A percentile compares a stretch with the other conserved stretches of the same genome.
These are phyloP conservation scores for Lachancea cidri DNA, from an alignment of 805 yeast genomes.

Conservation along the genomic window DNA sequence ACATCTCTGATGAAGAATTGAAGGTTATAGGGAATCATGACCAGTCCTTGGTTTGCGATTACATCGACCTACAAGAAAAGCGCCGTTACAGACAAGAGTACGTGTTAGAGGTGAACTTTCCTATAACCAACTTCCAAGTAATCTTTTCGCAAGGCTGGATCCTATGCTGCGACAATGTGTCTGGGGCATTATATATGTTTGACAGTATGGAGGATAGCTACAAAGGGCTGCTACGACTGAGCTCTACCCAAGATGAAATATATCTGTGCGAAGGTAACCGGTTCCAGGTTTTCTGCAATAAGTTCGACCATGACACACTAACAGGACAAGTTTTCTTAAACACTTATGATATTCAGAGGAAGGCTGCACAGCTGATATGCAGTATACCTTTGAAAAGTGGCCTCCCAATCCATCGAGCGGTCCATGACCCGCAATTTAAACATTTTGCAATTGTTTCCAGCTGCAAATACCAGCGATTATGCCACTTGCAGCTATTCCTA, in stretches of 20 bases:
- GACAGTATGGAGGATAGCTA: conserved; percentile 12
- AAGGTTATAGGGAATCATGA: background rate
- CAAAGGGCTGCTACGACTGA: conserved; percentile 10
- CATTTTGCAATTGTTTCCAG: conserved; percentile 4
- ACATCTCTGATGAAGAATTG: background rate
- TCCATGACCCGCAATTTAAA: background rate
- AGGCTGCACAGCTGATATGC: background rate
- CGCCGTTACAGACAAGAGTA: conserved; percentile 6
- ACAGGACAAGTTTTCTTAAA: conserved; percentile 2
- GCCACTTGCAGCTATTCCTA: conserved; percentile 1
- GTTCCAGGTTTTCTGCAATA: conserved; percentile 3
- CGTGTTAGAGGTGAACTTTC: conserved; percentile 11
- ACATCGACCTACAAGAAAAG: conserved; percentile 6
- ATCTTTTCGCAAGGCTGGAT: conserved; percentile 12
- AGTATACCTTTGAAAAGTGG: background rate
- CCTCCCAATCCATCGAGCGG: background rate
- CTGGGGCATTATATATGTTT: conserved; percentile 13
- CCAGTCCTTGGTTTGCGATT: conserved; percentile 5
- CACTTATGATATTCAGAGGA: conserved; percentile 1
- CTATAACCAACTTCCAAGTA: conserved; percentile 11
- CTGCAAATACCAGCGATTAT: background rate
- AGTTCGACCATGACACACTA: conserved; percentile 5
- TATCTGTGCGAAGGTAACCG: background rate
- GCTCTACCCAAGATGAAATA: background rate
- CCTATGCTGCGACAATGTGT: conserved; percentile 9